Evolutionary conservation across 1,284 basidiomycete genomes (phyloP).

Genomic region (Marasmius sp.): DNA sequence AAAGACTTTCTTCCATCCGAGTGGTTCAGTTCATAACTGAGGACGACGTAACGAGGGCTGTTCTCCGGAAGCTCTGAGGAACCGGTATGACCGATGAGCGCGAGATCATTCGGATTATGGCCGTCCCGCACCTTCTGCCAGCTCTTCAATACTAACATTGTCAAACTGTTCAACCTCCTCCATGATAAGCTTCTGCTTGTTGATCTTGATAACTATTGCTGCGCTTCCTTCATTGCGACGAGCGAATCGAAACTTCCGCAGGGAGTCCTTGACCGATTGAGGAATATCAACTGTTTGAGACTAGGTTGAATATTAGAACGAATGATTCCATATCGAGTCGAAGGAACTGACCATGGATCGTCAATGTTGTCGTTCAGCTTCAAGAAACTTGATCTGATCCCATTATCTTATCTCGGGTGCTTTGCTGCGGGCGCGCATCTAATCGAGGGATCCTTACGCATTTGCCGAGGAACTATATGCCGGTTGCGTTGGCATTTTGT

Average conservation of each 20-base stretch:
- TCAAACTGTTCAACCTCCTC: slow-evolving; percentile 82
- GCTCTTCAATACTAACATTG: slow-evolving; percentile 75
- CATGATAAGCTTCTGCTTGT: slow-evolving; percentile 78
- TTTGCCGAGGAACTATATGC: not conserved
- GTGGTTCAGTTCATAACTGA: slow-evolving; percentile 83
- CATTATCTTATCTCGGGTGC: not conserved
- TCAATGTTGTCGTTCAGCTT: not conserved
- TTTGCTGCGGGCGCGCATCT: not conserved
- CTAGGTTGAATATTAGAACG: slow-evolving; percentile 32
- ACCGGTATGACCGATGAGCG: not conserved
- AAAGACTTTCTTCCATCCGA: slow-evolving; percentile 84
- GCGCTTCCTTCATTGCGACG: slow-evolving; percentile 67
- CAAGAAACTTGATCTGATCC: not conserved
- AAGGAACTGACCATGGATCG: slow-evolving; percentile 26
- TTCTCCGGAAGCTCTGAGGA: slow-evolving; percentile 84
- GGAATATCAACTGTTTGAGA: slow-evolving; percentile 84
- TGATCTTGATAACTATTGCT: slow-evolving; percentile 85
- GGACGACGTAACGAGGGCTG: slow-evolving; percentile 78
- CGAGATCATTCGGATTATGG: not conserved
- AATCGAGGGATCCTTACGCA: not conserved
- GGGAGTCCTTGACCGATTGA: slow-evolving; percentile 67
- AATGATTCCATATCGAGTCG: slow-evolving; percentile 1
- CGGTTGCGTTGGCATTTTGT: no score
- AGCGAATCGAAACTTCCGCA: slow-evolving; percentile 84
- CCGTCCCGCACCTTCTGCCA: slow-evolving; percentile 69